A percentile compares a stretch with the other conserved stretches of the same genome.
phyloP scores from a whole-genome alignment of 2,329 filamentous ascomycete species.

The Amauroascus verrucosus region DNA sequence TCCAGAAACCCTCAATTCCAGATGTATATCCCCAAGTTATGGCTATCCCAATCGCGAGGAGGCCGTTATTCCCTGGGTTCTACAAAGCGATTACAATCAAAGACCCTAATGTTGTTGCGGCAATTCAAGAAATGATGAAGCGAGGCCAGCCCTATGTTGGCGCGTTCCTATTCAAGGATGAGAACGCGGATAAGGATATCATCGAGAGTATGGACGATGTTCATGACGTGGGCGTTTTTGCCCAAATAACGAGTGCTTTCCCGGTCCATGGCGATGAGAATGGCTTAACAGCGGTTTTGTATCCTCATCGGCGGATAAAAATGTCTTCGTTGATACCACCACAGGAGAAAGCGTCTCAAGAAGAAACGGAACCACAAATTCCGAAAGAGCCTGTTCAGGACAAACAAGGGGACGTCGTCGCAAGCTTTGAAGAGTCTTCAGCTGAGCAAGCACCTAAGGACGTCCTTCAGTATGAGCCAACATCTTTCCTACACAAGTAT shows the following conservation, averaged over 20 bases:
- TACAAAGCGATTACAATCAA: slow-evolving; percentile 98
- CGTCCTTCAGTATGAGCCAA: slow-evolving; percentile 65
- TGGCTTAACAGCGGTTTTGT: slow-evolving; percentile 82
- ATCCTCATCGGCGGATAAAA: slow-evolving; percentile 89
- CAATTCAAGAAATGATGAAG: slow-evolving; percentile 94
- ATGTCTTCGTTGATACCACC: slow-evolving; percentile 75
- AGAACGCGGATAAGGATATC: slow-evolving; percentile 83
- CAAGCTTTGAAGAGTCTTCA: slow-evolving; percentile 82
- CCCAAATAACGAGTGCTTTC: slow-evolving; percentile 93
- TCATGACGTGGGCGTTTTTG: slow-evolving; percentile 92
- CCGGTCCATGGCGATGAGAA: slow-evolving; percentile 72
- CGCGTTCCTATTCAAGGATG: slow-evolving; percentile 93
- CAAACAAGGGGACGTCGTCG: slow-evolving; percentile 86
- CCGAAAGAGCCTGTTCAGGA: slow-evolving; percentile 45
- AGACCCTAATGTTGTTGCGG: slow-evolving; percentile 79
- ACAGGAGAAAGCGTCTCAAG: slow-evolving; percentile 28
- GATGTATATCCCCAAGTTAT: slow-evolving; percentile 97
- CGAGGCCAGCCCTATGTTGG: slow-evolving; percentile 94
- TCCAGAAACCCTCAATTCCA: slow-evolving; percentile 81
- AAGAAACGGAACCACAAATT: slow-evolving; percentile 26
- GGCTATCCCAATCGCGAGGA: slow-evolving; percentile 88
- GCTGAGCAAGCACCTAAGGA: slow-evolving; percentile 48
- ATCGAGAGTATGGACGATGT: slow-evolving; percentile 87
- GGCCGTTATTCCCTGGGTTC: slow-evolving; percentile 91
- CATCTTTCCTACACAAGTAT: slow-evolving; percentile 81